Evolutionary conservation across 2,329 filamentous ascomycete genomes (phyloP).

Genomic region (Fonsecaea erecta): DNA sequence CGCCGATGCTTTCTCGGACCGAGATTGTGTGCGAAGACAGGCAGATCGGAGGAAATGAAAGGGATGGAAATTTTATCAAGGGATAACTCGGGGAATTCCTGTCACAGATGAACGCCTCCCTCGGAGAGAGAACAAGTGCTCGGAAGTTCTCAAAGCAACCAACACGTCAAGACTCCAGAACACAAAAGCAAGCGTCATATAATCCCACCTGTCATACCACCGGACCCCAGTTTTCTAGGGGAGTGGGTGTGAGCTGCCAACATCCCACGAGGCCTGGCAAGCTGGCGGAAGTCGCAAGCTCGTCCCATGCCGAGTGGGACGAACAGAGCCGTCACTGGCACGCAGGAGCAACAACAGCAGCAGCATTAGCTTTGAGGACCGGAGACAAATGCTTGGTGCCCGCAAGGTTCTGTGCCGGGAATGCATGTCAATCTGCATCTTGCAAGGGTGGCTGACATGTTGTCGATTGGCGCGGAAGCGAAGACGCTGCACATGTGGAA

Average conservation of each 20-base stretch:
- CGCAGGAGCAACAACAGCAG: constrained; percentile 1
- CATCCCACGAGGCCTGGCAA: neutral
- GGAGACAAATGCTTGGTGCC: constrained; percentile 17
- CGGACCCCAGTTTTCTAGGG: neutral
- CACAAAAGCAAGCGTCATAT: constrained; percentile 5
- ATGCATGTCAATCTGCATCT: constrained; percentile 8
- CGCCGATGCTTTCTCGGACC: neutral
- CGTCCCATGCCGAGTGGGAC: constrained; percentile 11
- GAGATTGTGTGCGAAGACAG: too few species aligned
- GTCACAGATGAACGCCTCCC: neutral
- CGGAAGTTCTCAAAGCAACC: neutral
- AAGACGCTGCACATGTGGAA: constrained; percentile 16
- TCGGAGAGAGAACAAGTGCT: neutral
- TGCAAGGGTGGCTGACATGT: constrained; percentile 7
- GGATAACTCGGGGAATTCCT: neutral
- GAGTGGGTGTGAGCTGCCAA: neutral
- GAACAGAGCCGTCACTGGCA: neutral
- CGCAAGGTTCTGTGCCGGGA: constrained; percentile 4
- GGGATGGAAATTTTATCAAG: neutral
- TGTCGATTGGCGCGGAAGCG: constrained; percentile 14
- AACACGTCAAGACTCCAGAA: neutral
- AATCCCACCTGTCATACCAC: constrained; percentile 15
- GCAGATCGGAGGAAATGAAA: neutral
- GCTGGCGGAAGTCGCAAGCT: neutral
- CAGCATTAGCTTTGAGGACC: constrained; percentile 1